Evolutionary conservation across 495 filamentous ascomycete genomes (phyloP).

Genomic region (Hyaloscypha finlandica): DNA sequence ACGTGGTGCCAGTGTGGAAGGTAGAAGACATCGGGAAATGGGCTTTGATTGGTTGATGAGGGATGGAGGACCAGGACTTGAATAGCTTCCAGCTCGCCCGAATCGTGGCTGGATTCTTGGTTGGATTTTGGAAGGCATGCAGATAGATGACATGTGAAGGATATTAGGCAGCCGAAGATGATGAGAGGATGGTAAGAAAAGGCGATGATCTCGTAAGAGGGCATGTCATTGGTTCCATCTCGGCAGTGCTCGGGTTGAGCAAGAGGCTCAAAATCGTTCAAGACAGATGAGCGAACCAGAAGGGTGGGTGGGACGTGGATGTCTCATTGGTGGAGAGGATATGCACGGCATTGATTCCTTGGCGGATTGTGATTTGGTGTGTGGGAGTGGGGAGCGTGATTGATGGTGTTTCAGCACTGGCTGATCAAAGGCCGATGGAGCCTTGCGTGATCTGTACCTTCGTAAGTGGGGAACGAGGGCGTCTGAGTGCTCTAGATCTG

Average conservation of each 20-base stretch:
- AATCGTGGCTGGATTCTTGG: neutral
- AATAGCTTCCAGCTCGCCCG: neutral
- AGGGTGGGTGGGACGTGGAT: neutral
- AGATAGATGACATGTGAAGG: neutral
- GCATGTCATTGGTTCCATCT: neutral
- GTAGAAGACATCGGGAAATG: neutral
- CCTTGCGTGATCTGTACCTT: neutral
- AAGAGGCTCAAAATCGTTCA: conserved; percentile 23
- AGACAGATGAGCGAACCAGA: conserved; percentile 15
- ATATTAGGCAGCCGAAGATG: neutral
- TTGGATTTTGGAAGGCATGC: neutral
- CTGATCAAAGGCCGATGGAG: neutral
- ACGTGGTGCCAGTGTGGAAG: neutral
- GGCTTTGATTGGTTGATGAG: conserved; percentile 4
- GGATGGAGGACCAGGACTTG: neutral
- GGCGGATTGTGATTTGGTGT: neutral
- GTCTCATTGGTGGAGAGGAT: conserved; percentile 5
- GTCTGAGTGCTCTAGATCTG: neutral
- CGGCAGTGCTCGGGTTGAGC: neutral
- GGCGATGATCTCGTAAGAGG: conserved; percentile 5
- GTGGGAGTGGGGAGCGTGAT: conserved; percentile 15
- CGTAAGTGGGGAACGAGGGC: neutral
- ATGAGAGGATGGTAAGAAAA: neutral
- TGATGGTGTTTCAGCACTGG: conserved; percentile 21
- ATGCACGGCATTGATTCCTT: neutral